phyloP scores from a whole-genome alignment of 202 grass and related monocot species.

The Schoenoplectus triqueter region DNA sequence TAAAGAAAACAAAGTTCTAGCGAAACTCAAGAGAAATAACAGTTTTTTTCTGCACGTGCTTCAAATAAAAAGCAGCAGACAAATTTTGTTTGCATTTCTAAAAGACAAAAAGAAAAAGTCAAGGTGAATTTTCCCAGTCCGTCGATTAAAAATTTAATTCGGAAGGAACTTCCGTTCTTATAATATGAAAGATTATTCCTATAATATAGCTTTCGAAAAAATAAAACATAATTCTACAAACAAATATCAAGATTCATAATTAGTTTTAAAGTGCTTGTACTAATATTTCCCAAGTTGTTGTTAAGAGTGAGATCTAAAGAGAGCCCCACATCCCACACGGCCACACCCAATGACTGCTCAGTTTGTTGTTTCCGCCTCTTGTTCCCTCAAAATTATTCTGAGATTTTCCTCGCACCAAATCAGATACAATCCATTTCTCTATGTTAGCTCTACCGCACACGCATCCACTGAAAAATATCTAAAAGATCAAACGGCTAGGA shows the following conservation, averaged over 20 bases:
- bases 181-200: not conserved
- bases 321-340: not conserved
- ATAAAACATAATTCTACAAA: not conserved
- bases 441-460: not conserved
- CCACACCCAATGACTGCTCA: not conserved
- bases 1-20: no score
- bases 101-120: not conserved
- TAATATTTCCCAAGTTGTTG: not conserved
- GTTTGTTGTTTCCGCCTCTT: not conserved
- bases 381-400: not conserved
- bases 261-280: constrained; percentile 1
- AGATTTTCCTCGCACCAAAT: not conserved
- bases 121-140: not conserved
- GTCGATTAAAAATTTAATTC: not conserved
- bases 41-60: not conserved
- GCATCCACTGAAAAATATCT: not conserved
- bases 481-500: not conserved
- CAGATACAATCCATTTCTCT: no score
- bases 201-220: not conserved
- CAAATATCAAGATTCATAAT: not conserved
- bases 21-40: not conserved
- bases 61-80: not conserved
- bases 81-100: not conserved
- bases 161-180: not conserved
- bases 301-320: not conserved